Evolutionary conservation across 1,284 basidiomycete genomes (phyloP), one percentile per base, ranked within the genome.

Genomic region (Tilletiopsis washingtonensis): DNA sequence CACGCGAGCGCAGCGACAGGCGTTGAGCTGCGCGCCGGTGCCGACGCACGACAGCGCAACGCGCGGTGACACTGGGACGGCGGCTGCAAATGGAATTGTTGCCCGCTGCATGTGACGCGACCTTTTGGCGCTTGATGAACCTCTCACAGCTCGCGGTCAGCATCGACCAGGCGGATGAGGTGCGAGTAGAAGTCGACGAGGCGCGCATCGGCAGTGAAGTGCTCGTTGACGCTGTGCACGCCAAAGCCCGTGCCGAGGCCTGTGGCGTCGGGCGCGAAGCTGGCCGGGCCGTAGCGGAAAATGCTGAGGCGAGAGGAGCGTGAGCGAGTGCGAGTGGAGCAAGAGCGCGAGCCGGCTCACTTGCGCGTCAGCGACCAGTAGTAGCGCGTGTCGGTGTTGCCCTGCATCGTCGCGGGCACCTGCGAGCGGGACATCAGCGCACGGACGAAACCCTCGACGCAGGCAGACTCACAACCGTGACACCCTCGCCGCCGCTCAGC

Each of bases 391-490:
- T 82, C 81, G 9, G 73, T 76, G 64, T 73, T 73, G 41, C 78
- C 80, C 17, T 77, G 75, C 78, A 81, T 80, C 19, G 81, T 76
- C 0, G 76, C 75, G 3, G 82, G 78, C 19, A 76, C 76, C 0
- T 34, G 29, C 9, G 29, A 34, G n/a, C 9, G n/a, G 29, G n/a
- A n/a, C 29, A 34, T 34, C 29, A 34, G n/a, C 29, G n/a, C 29
- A 9, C 29, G 29, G 29, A 34, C n/a, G 29, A n/a, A n/a, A n/a
- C n/a, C n/a, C n/a, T n/a, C n/a, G n/a, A n/a, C n/a, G n/a, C n/a
- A n/a, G 9, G 29, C 29, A 34, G 29, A 34, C 29, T 34, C 29
- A 34, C 29, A 34, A 34, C 29, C 11, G 73, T 71, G 55, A 34
- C 29, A 26, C 45, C 12, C 40, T 45, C 44, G 58, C 57, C 6